These are phyloP conservation scores for Spatholobus suberectus DNA, from an alignment of 306 rosid genomes.

Conservation along the genomic window DNA sequence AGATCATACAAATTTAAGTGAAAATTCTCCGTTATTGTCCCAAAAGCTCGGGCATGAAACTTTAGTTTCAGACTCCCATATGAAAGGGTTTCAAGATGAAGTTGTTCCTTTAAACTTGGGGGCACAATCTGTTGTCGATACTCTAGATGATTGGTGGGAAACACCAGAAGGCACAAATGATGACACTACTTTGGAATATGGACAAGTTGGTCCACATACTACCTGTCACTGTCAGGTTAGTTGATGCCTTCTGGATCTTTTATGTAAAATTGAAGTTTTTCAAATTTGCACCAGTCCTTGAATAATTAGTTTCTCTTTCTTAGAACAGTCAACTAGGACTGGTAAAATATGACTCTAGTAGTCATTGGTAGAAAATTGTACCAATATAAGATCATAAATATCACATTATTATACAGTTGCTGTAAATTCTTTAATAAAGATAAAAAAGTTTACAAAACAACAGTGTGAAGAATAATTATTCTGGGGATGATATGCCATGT, in stretches of 20 bases:
- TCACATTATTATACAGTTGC: not conserved
- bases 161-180: constrained; percentile 68
- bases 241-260: constrained; percentile 36
- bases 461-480: constrained; percentile 20
- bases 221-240: constrained; percentile 91
- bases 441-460: not conserved
- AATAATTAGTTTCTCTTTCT: constrained; percentile 29
- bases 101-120: constrained; percentile 47
- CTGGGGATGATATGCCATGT: constrained; percentile 6
- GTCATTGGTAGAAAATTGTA: constrained; percentile 10
- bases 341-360: constrained; percentile 3
- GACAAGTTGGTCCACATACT: constrained; percentile 87
- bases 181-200: constrained; percentile 66
- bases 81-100: constrained; percentile 49
- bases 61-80: constrained; percentile 45
- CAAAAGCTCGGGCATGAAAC: constrained; percentile 37
- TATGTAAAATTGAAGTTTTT: constrained; percentile 16
- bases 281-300: constrained; percentile 16
- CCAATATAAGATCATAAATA: constrained; percentile 10
- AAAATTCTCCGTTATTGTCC: constrained; percentile 33
- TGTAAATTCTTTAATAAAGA: constrained; percentile 1
- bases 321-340: not conserved
- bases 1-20: constrained; percentile 47
- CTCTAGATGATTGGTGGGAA: constrained; percentile 86
- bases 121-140: constrained; percentile 43